Evolutionary conservation across 257 asterid genomes (phyloP), one percentile per base, ranked within the genome.

Genomic region (Forsythia suspensa): DNA sequence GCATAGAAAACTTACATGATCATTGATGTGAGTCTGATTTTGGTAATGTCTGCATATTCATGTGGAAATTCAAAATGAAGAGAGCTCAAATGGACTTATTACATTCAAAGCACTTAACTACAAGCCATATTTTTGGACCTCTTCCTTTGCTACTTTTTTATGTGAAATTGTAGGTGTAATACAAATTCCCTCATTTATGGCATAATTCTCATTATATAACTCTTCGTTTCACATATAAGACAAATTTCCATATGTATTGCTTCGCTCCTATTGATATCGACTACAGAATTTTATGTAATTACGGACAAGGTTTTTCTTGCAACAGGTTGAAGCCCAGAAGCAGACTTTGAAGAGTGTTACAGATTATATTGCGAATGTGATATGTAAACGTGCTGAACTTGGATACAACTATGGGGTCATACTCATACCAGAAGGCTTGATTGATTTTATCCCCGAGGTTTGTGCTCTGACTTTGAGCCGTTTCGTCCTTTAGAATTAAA

Each of bases 371-470:
- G 92, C 95, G 24, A 96, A 94, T 83, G 92, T 94, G 79, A 84
- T 96, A 76, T 82, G 93, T 86, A 92, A 96, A 84, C 99, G 98
- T 72, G 94, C 98, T 4, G 97, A 87, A 76, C 84, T 86, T 73
- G 98, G 99, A 40, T 91, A 86, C 84, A 92, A 96, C 81, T 96
- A 96, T 82, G 99, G 99, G 80, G 99, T 96, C 80, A 92, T 96
- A 63, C 98, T 96, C 77, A 96, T 96, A 57, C 99, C 99, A 1
- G 99, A 96, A 86, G 99, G 99, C 73, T 89, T 96, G 24, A 96
- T 96, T n/a, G 99, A 96, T 88, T 96, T 96, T 85, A 96, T 96
- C 81, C 99, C 99, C 10, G 99, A 96, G 97, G 99, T 96, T 37
- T 61, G 40, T 37, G 11, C 59, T 41, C 38, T 65, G 20, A 42